Base-by-base conservation (phyloP, 495 filamentous ascomycete genomes). In the Aspergillus wentii region DNA sequence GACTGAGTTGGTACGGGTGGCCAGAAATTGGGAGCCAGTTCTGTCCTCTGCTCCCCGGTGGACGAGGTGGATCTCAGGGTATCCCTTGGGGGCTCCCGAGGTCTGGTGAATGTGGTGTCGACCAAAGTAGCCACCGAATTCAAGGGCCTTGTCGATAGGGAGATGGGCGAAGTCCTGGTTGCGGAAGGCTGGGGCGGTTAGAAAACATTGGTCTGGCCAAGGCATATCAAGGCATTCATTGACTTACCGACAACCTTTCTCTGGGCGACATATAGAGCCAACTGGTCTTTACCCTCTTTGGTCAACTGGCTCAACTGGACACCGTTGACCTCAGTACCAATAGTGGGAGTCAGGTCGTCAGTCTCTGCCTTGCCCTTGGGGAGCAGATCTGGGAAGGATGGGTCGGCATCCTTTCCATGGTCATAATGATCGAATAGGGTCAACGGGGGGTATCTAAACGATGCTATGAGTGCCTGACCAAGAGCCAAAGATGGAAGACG, bases 91-190 rank as follows among this genome's bases (percentile, higher is more conserved):
- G 4, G 74, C 69, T 8, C 76, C 77, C 4, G 72, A 79, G 14
- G 78, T 76, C 20, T 76, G 76, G 47, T 83, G 78, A 15, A 82
- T 71, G 61, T 82, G 76, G 35, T 76, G 72, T 8, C 75, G 69
- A 20, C 79, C 79, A 47, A 80, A 83, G 54, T 82, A 80, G 44
- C 69, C 67, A 38, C 66, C 71, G 36, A 71, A 76, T 30, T 75
- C 66, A 27, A 80, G 64, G 13, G 69, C 74, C 18, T 71, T 64
- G 38, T 74, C 62, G 40, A 80, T 79, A 20, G 71, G 73, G 35
- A 78, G 52, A 27, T 73, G 66, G 18, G 74, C 74, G 46, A 79
- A 73, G 49, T 78, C 72, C 49, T 81, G 77, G 46, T 76, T 62
- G n/a, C 75, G 74, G 68, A 80, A 80, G 26, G 66, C 73, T 75